Evolutionary conservation across 2,329 filamentous ascomycete species (phyloP).

Genomic region (Epichloe aotearoae): DNA sequence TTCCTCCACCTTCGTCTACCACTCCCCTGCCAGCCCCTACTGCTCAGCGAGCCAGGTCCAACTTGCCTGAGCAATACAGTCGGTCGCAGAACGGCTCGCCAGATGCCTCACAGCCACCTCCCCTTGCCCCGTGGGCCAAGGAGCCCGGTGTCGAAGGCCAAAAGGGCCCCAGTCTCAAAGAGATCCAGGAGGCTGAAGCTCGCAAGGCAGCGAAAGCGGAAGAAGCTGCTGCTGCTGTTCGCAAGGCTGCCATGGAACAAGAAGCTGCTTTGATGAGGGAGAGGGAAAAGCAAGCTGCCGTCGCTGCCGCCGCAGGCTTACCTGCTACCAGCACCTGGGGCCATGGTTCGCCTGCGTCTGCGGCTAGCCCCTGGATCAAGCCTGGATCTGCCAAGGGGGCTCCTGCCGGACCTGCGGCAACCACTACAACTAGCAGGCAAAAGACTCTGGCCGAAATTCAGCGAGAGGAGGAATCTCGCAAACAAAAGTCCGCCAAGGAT

Average conservation of each 20-base stretch:
- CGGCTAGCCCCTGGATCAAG: conserved; percentile 57
- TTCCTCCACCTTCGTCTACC: conserved; percentile 56
- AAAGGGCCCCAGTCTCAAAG: conserved; percentile 81
- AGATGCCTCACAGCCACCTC: conserved; percentile 45
- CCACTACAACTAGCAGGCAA: conserved; percentile 36
- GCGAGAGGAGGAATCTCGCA: conserved; percentile 73
- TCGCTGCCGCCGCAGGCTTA: conserved; percentile 59
- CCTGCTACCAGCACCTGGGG: conserved; percentile 87
- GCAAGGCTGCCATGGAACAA: conserved; percentile 67
- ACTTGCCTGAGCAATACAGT: conserved; percentile 61
- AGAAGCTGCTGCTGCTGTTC: conserved; percentile 62
- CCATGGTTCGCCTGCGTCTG: conserved; percentile 56
- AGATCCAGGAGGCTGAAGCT: conserved; percentile 93
- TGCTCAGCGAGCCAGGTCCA: conserved; percentile 71
- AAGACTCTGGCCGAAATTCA: conserved; percentile 95
- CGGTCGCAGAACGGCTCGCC: conserved; percentile 71
- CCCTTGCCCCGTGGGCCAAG: conserved; percentile 90
- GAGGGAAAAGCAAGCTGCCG: conserved; percentile 37
- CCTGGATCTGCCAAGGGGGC: conserved; percentile 32
- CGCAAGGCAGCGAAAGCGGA: conserved; percentile 85
- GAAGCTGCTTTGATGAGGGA: conserved; percentile 50
- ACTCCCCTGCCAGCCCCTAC: conserved; percentile 81
- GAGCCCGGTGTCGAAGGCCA: conserved; percentile 56
- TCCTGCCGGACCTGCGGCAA: conserved; percentile 11
- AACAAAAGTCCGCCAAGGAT: conserved; percentile 52